phyloP scores from a whole-genome alignment of 352 stramenopile genomes.

The Phytophthora crassamura region DNA sequence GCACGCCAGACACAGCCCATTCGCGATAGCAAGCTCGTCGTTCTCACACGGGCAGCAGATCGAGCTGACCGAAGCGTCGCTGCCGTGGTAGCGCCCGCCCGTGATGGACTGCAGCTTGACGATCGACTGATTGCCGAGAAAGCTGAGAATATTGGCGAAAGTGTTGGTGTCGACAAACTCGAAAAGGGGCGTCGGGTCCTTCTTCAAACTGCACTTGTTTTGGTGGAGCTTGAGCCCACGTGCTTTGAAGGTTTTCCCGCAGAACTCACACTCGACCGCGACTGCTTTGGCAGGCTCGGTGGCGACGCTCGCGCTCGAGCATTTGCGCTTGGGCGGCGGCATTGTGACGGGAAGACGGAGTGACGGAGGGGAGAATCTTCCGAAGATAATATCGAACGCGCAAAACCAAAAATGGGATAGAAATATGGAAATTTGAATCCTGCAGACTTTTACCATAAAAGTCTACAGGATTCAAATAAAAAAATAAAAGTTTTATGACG shows the following conservation, averaged over 20 bases:
- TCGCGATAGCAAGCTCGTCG: constrained; percentile 6
- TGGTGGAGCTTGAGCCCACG: constrained; percentile 14
- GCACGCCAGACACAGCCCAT: constrained; percentile 5
- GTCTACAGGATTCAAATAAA: too few relatives aligned
- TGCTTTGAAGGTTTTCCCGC: neutral
- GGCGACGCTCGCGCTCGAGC: too few relatives aligned
- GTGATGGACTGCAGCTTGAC: constrained; percentile 4
- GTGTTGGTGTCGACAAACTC: neutral
- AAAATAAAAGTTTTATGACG: too few relatives aligned
- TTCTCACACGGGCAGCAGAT: constrained; percentile 7
- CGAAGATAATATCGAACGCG: too few relatives aligned
- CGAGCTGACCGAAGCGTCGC: neutral
- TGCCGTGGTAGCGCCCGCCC: neutral
- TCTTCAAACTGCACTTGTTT: neutral
- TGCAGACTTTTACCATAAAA: too few relatives aligned
- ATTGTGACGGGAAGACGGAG: too few relatives aligned
- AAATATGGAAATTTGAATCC: too few relatives aligned
- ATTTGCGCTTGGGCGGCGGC: too few relatives aligned
- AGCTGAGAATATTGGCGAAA: constrained; percentile 2
- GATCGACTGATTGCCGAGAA: constrained; percentile 6
- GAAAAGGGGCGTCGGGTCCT: neutral
- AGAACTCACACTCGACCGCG: constrained; percentile 8
- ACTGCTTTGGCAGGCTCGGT: too few relatives aligned
- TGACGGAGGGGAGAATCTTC: too few relatives aligned
- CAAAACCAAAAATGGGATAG: too few relatives aligned